Base-by-base conservation (phyloP, 2,329 filamentous ascomycete genomes). In the Drechslerella stenobrocha region DNA sequence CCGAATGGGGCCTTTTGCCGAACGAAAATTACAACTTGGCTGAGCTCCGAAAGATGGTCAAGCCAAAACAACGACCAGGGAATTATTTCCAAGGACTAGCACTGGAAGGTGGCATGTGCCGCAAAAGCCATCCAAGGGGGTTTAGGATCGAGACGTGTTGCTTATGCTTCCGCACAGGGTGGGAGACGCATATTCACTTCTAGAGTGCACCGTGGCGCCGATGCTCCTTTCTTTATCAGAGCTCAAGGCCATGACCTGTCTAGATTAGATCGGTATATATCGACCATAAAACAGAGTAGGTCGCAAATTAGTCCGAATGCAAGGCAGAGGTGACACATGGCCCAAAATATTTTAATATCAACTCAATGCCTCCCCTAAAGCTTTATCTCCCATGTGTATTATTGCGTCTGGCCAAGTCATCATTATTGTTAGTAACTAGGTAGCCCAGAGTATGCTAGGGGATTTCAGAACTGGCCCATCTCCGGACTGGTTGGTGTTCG, bases 51-150 rank as follows among this genome's bases (percentile, higher is more conserved):
- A 22, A 44, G 8, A 30, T 55, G 24, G 13, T 56, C 11, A 55
- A 60, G 28, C 20, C 48, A 22, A 47, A 55, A 23, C 55, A 60
- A 26, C 37, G 63, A n/a, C 50, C 55, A 1, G 50, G 24, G 1
- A 47, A 35, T n/a, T 32, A 55, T 9, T 32, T 52, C 8, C 34
- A 67, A 11, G 63, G 63, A 8, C n/a, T 67, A 34, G 37, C 48
- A 2, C 42, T 67, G 28, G 63, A 67, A 35, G 63, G 55, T 22
- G 63, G 63, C 15, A 60, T 67, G 55, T 67, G 63, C 18, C 53
- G 63, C 11, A 67, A 46, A 51, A 59, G 44, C 8, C 55, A 55
- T 26, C 63, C 55, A 1, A 60, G 20, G 23, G 63, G 63, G 50
- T 67, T 67, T 23, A 56, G 18, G 7, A 52, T 67, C 22, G 28